Evolutionary conservation across 2,329 filamentous ascomycete genomes (phyloP).

Genomic region (Metarhizium rileyi): DNA sequence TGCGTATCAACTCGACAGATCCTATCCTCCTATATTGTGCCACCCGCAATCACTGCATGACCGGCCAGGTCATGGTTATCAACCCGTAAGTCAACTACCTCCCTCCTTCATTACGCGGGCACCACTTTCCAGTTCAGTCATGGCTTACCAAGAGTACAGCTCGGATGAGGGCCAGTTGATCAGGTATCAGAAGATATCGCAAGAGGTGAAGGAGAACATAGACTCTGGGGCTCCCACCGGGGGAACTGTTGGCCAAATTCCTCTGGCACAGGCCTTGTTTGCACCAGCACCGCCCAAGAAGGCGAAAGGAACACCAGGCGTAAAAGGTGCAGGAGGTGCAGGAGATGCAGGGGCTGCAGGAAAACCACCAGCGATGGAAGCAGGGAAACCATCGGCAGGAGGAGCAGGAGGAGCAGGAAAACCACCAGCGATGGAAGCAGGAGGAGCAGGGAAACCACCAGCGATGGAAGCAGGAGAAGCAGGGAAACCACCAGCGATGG

Average conservation of each 20-base stretch:
- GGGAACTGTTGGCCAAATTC: not conserved
- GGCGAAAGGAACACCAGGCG: no score
- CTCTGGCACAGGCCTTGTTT: not conserved
- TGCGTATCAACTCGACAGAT: constrained; percentile 32
- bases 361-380: no score
- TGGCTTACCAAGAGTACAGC: not conserved
- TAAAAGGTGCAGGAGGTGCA: no score
- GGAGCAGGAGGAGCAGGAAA: no score
- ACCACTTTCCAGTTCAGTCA: no score
- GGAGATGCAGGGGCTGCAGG: no score
- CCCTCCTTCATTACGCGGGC: no score
- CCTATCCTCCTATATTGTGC: constrained; percentile 43
- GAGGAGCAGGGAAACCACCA: no score
- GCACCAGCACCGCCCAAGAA: not conserved
- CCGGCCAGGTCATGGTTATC: constrained; percentile 40
- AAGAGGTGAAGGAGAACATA: not conserved
- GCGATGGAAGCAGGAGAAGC: no score
- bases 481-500: no score
- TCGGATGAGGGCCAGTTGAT: not conserved
- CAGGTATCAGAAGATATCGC: not conserved
- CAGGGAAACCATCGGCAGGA: no score
- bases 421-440: no score
- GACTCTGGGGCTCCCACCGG: not conserved
- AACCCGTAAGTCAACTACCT: constrained; percentile 28
- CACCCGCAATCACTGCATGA: constrained; percentile 36